Base-by-base conservation (phyloP, 768 basidiomycete species). In the Kwoniella dendrophila region DNA sequence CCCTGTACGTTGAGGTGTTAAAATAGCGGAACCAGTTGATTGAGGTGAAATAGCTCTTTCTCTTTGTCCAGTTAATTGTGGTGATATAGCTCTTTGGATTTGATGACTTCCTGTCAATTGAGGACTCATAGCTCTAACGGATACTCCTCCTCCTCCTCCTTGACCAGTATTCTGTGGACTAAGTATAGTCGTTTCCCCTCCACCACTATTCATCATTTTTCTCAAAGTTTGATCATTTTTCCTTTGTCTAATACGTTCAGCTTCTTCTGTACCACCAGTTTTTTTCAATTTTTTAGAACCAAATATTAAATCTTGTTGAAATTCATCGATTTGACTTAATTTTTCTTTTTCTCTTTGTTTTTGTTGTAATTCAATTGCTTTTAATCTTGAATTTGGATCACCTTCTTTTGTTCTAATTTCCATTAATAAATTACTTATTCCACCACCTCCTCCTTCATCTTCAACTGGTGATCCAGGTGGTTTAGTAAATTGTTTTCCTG, bases 241-340 rank as follows among this genome's bases (percentile, higher is more conserved):
- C 76, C 86, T 86, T 82, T 92, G 89, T 70, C 94, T 82, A 69
- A 94, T 84, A 59, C 95, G 83, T 81, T 99, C 95, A 24, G 82
- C 84, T 81, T 95, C 92, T 78, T 94, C 91, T 24, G 91, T 89
- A 14, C 92, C 94, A 27, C 94, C 95, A 18, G 94, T 99, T 90
- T 92, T 88, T 83, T 86, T 90, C 77, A 99, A 80, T 81, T 89
- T 93, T 83, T 89, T 90, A 63, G 87, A 86, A 3, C 81, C 84
- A 54, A 99, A 93, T 45, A 81, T 79, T 69, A 99, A 75, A 82
- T 98, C 95, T 14, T 83, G 82, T 69, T 91, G 85, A 79, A 97
- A 86, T 77, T 96, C 92, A 44, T 88, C 84, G 4, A 59, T 55
- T 60, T 85, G 83, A 49, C 56, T 66, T 22, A 86, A 86, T 20